A percentile compares a stretch with the other conserved stretches of the same genome.
These are phyloP conservation scores for Pouteria campechiana DNA, from an alignment of 179 eudicot genomes.

Conservation along the genomic window DNA sequence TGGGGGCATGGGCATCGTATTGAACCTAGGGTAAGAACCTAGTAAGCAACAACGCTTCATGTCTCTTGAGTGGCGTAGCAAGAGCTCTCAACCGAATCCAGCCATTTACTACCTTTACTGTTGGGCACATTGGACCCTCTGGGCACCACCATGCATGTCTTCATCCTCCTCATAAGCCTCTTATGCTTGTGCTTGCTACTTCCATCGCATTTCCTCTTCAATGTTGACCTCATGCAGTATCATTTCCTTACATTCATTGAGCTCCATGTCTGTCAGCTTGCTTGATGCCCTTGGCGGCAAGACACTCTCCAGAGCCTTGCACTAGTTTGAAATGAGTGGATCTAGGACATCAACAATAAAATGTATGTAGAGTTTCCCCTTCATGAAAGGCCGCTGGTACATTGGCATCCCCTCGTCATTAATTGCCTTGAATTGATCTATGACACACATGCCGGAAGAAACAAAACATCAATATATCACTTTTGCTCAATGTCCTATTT, in stretches of 20 bases:
- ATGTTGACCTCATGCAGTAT: constrained; percentile 45
- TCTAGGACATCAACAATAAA: constrained; percentile 44
- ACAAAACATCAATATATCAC: background rate
- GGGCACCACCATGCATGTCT: constrained; percentile 40
- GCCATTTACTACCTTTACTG: background rate
- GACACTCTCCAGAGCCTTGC: constrained; percentile 36
- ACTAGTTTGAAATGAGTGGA: constrained; percentile 20
- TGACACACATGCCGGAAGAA: background rate
- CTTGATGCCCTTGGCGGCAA: constrained; percentile 25
- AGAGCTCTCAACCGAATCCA: background rate
- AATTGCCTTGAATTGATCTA: constrained; percentile 43
- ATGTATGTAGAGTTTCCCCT: constrained; percentile 37
- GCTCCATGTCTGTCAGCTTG: constrained; percentile 36
- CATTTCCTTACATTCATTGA: constrained; percentile 57
- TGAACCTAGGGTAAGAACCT: background rate
- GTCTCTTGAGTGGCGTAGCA: background rate
- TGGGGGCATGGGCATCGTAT: no score
- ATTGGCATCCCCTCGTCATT: constrained; percentile 55
- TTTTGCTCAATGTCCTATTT: no score
- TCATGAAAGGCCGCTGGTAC: constrained; percentile 46
- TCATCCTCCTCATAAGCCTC: constrained; percentile 54
- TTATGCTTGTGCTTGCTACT: constrained; percentile 31
- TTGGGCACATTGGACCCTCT: constrained; percentile 32
- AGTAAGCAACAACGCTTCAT: background rate
- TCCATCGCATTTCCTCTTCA: constrained; percentile 47